Conservation (phyloP, 2,329 filamentous ascomycete species). For the Pseudogymnoascus sp. region DNA sequence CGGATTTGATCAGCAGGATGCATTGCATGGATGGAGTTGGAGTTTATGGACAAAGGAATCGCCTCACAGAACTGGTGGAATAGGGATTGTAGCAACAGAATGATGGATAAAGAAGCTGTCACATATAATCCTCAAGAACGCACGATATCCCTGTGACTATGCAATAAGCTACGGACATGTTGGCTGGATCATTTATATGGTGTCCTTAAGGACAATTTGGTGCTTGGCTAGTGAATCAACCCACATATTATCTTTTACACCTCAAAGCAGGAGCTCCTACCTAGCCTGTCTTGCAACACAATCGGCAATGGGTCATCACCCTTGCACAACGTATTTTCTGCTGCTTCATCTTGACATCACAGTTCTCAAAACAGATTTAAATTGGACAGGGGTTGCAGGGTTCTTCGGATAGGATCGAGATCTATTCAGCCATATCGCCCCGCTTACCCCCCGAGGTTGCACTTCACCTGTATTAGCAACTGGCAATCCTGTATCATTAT, state of each 20-base stretch:
- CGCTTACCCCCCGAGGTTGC: no score
- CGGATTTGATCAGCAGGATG: background rate
- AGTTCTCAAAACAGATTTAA: background rate
- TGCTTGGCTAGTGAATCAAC: background rate
- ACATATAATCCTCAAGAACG: background rate
- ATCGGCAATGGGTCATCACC: background rate
- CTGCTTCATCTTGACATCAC: background rate
- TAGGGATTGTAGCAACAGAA: background rate
- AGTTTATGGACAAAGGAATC: constrained; percentile 3
- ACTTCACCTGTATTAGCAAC: background rate
- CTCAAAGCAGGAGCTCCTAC: background rate
- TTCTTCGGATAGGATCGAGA: background rate
- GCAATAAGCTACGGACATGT: background rate
- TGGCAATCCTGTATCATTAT: background rate
- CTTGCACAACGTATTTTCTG: no score
- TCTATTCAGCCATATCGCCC: background rate
- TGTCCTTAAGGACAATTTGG: background rate
- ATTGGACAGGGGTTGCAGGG: background rate
- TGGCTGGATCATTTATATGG: background rate
- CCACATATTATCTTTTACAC: background rate
- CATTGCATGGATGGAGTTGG: background rate
- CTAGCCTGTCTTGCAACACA: background rate
- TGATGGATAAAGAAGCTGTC: background rate
- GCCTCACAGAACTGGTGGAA: background rate
- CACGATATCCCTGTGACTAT: background rate